Base-by-base conservation (phyloP, 257 asterid genomes). In the Solanum stenotomum region DNA sequence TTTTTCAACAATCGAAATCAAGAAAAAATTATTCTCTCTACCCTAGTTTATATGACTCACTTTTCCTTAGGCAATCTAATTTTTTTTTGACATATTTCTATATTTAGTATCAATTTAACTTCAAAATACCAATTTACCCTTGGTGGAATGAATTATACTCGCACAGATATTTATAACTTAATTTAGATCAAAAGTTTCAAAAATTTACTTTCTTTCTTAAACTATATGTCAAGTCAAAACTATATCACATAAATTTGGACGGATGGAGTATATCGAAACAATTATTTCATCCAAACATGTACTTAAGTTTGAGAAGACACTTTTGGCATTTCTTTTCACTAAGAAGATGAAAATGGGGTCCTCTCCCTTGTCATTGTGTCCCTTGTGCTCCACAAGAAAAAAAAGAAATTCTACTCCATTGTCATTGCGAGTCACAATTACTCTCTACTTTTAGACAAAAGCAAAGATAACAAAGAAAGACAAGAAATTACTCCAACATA, bases 331-430 rank as follows among this genome's bases (percentile, higher is more conserved):
- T 44, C 27, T 8, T 29, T 46, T 18, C 65, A 46, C 40, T 2
- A 18, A 56, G 65, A 18, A 18, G 65, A 18, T 56, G n/a, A 42
- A 78, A 71, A 86, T 6, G 22, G 22, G 89, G 89, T 56, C 59
- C 86, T 76, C 86, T 61, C 77, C 63, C 79, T 31, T 61, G 67
- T 77, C 89, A 61, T 37, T 76, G 3, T 33, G 29, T 68, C 63
- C 68, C 16, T 68, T 71, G 25, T 49, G 77, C 76, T 16, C 86
- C 52, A 25, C 86, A 56, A 18, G n/a, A 15, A 59, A 63, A 78
- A 71, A 63, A 38, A 44, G 11, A 20, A 59, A 77, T n/a, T 40
- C 8, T 61, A 40, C 85, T 77, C 61, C 46, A 4, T 31, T 71
- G 35, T 49, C 67, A 44, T 79, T 79, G 34, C 61, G 40, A 13